Base-by-base conservation (phyloP, 2,329 filamentous ascomycete species). In the Colletotrichum sp. region DNA sequence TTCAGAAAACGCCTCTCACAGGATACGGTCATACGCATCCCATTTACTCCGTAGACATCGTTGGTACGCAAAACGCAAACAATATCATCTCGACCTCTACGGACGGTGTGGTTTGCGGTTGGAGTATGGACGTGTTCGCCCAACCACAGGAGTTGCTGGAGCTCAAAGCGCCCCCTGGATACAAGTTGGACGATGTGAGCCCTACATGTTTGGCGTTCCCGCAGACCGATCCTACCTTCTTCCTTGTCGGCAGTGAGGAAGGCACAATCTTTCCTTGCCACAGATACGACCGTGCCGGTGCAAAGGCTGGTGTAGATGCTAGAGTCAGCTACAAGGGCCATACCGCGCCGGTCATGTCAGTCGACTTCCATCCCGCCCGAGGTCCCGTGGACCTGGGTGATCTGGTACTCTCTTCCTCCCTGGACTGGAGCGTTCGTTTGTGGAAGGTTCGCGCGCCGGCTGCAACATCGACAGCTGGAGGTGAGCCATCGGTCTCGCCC, bases 71-170 rank as follows among this genome's bases (percentile, higher is more conserved):
- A 83, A 99, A 99, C 84, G 97, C 97, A 75, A 98, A 98, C 87
- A 99, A 99, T 85, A 98, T 99, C 83, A 95, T 99, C 80, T 98
- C 96, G 39, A 96, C 95, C 83, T 98, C 96, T 2, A 99, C 97
- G 1, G 97, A 99, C 82, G 97, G 97, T 71, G 95, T 98, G 12
- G 95, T 99, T 57, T 99, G 97, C 84, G 95, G 96, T 64, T 99
- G 97, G 97, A 96, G 95, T 71, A 95, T 98, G 78, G 98, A 99
- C 84, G 99, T 99, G 92, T 94, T 99, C 76, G 95, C 96, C 1
- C 95, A 98, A 84, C 97, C 97, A 1, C 96, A 99, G 85, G 97
- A 99, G 87, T 93, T 96, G 71, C 92, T 99, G 57, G 95, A 98
- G 81, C 90, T 99, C 15, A 94, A 93, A 76, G 95, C 96, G 4